Conservation (phyloP, 2,329 filamentous ascomycete genomes). For the Fusarium musae region DNA sequence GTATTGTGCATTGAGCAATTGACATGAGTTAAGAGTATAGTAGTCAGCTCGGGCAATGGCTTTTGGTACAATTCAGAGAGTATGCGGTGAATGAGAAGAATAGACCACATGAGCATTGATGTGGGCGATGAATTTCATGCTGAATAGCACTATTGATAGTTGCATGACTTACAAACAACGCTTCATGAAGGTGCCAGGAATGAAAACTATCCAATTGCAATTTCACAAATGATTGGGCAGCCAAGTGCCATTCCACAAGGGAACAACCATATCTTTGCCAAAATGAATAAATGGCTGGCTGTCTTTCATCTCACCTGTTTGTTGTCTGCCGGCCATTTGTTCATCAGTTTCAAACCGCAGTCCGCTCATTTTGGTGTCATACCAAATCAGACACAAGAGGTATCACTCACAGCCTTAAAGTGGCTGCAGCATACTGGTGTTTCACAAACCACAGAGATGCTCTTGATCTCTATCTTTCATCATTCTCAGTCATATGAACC, state of each 20-base stretch:
- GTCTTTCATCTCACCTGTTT: not conserved
- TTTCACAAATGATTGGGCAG: slow-evolving; percentile 4
- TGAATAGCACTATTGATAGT: not conserved
- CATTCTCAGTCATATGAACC: not conserved
- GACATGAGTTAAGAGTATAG: not conserved
- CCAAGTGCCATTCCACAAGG: slow-evolving; percentile 28
- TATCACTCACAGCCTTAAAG: not conserved
- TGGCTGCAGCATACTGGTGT: not conserved
- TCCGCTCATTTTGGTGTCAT: not conserved
- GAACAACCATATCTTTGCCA: not conserved
- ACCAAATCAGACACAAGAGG: not conserved
- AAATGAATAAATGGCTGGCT: not conserved
- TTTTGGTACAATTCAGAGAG: not conserved
- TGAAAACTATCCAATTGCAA: slow-evolving; percentile 9
- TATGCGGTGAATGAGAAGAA: not conserved
- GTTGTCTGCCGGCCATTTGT: not conserved
- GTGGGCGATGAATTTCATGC: not conserved
- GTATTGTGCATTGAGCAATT: not conserved
- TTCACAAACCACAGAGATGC: not conserved
- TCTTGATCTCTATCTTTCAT: not conserved
- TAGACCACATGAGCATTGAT: not conserved
- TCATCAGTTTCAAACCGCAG: not conserved
- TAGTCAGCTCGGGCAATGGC: not conserved
- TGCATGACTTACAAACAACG: slow-evolving; percentile 4
- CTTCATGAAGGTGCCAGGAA: slow-evolving; percentile 3